Base-by-base conservation (phyloP, 2,329 filamentous ascomycete species). In the Fusarium beomiforme region DNA sequence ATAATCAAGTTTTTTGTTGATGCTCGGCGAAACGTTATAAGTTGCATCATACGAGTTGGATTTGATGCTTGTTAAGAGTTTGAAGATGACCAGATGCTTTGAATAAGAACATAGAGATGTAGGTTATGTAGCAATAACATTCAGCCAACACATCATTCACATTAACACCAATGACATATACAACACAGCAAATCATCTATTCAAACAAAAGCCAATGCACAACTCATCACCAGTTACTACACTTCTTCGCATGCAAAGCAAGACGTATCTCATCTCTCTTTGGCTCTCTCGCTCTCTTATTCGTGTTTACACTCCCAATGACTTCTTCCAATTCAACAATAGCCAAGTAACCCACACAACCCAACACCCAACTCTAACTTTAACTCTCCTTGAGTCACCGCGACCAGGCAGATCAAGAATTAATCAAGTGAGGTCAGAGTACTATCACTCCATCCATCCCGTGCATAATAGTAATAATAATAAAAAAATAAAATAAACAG, bases 361-460 rank as follows among this genome's bases (percentile, higher is more conserved):
- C 56, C 42, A 51, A 59, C 60, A 57, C 36, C 16, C 49, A 59
- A 42, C 59, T 61, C 42, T 47, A 41, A 41, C 59, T 61, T 39
- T 47, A 41, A 41, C 64, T 66, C 68, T 46, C 67, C 62, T 63
- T 59, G 53, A 54, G 55, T 63, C 43, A 69, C 72, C 69, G 71
- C 75, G 64, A 69, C 75, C 72, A 69, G 66, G 73, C 72, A 66
- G 61, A 75, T 66, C 59, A 66, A 73, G 59, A 67, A 76, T 76
- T 76, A 76, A 71, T 69, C 60, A 59, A 69, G 51, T 50, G 64
- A 59, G 68, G 54, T 46, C 53, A 60, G 50, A 70, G 34, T 19
- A 39, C 33, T 41, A 49, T 65, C 61, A 65, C 53, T 60, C 59
- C 63, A 46, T 55, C 39, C 54, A 49, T 37, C 36, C 36, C 41